Evolutionary conservation across 768 basidiomycete species (phyloP).

Genomic region (Filobasidium floriforme): DNA sequence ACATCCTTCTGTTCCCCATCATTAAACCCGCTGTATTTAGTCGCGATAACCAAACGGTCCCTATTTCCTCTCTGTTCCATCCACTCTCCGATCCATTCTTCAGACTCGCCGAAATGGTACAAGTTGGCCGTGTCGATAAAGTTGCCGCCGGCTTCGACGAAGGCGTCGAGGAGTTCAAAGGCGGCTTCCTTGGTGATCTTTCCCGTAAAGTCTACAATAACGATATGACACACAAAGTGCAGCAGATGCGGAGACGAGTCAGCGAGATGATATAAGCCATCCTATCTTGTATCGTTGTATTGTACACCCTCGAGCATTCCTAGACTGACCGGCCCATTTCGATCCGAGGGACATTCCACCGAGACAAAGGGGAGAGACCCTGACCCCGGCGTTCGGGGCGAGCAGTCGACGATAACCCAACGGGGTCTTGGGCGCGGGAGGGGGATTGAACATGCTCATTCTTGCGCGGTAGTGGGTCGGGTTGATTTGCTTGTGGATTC

Average conservation of each 20-base stretch:
- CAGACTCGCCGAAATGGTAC: constrained; percentile 55
- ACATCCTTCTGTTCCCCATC: constrained; percentile 27
- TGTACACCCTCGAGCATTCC: too few relatives aligned
- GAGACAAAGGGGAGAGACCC: constrained; percentile 38
- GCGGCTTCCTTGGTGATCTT: constrained; percentile 48
- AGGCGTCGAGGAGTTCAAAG: constrained; percentile 50
- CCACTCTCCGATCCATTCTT: constrained; percentile 55
- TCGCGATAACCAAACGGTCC: constrained; percentile 51
- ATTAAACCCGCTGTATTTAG: constrained; percentile 41
- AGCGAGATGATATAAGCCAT: background rate
- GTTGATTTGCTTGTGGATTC: too few relatives aligned
- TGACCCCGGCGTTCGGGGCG: constrained; percentile 12
- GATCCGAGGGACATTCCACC: constrained; percentile 39
- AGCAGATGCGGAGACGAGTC: background rate
- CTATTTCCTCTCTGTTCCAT: constrained; percentile 47
- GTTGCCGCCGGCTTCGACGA: constrained; percentile 50
- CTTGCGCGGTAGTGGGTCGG: too few relatives aligned
- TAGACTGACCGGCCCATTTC: constrained; percentile 21
- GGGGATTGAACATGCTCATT: background rate
- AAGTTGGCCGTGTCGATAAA: constrained; percentile 48
- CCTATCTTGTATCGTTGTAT: too few relatives aligned
- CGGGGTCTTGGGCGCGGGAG: constrained; percentile 19
- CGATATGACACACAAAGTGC: background rate
- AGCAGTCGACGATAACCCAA: constrained; percentile 18
- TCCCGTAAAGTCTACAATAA: constrained; percentile 37